Evolutionary conservation across 164 flowering plant species (phyloP).

Genomic region (Kalanchoe fedtschenkoi): DNA sequence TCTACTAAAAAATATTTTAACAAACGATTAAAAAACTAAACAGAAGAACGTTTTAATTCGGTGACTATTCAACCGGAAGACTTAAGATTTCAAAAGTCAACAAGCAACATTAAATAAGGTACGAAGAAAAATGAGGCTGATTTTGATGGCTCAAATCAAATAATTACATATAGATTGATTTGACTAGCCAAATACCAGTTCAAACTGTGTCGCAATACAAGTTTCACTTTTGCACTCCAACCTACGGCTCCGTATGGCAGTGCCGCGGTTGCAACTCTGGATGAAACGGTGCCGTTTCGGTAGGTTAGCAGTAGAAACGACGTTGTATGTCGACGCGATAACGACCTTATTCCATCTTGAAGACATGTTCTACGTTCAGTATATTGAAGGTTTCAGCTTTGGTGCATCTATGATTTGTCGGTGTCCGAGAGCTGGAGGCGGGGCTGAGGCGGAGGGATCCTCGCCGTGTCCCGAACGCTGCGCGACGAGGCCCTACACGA

Average conservation of each 20-base stretch:
- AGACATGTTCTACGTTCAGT: too few species aligned
- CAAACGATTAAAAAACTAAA: too few species aligned
- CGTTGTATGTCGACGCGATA: too few species aligned
- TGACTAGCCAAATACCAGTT: neutral
- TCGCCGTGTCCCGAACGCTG: slow-evolving; percentile 35
- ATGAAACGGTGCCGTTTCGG: too few species aligned
- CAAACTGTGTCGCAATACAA: too few species aligned
- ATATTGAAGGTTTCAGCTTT: neutral
- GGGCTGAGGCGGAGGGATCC: slow-evolving; percentile 18
- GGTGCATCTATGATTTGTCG: neutral
- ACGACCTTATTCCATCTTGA: too few species aligned
- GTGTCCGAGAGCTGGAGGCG: neutral
- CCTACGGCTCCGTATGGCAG: neutral
- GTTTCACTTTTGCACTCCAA: neutral
- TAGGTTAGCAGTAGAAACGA: too few species aligned
- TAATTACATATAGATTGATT: neutral
- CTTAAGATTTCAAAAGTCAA: slow-evolving; percentile 1
- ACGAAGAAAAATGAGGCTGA: neutral
- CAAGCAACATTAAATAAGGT: neutral
- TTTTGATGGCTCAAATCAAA: neutral
- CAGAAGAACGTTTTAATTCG: too few species aligned
- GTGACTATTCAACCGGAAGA: too few species aligned
- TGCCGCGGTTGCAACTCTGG: too few species aligned
- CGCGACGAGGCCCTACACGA: slow-evolving; percentile 57
- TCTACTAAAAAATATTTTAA: neutral